These are phyloP conservation scores for Linnemannia hyalina DNA, from an alignment of 192 early-diverging fungal species.

Conservation along the genomic window DNA sequence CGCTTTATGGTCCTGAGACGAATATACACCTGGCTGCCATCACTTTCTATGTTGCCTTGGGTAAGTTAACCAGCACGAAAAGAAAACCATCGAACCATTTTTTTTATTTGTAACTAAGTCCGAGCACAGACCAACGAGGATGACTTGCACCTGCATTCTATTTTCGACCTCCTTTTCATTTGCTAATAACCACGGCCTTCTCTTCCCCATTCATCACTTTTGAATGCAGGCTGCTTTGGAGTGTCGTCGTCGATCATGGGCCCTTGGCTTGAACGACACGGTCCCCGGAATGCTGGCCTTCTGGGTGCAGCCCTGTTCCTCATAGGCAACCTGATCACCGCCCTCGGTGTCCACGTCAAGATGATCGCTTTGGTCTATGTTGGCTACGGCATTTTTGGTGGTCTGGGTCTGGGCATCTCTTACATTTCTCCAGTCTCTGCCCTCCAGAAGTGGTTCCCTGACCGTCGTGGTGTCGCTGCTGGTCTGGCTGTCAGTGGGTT, in stretches of 20 bases:
- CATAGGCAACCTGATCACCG: slow-evolving; percentile 67
- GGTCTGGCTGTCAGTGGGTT: slow-evolving; percentile 82
- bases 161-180: background rate
- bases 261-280: slow-evolving; percentile 72
- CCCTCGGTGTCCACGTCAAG: slow-evolving; percentile 64
- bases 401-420: slow-evolving; percentile 71
- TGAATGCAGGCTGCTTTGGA: slow-evolving; percentile 63
- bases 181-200: too few relatives aligned
- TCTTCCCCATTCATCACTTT: background rate
- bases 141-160: background rate
- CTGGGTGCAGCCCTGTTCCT: slow-evolving; percentile 65
- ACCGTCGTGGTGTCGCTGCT: slow-evolving; percentile 67
- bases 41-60: slow-evolving; percentile 72
- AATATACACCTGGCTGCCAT: slow-evolving; percentile 61
- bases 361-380: slow-evolving; percentile 73
- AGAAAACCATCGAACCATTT: background rate
- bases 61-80: slow-evolving; percentile 5
- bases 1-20: slow-evolving; percentile 40
- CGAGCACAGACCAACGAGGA: background rate
- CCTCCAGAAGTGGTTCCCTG: slow-evolving; percentile 76
- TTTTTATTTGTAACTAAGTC: background rate
- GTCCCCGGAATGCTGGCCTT: slow-evolving; percentile 63
- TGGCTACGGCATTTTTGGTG: slow-evolving; percentile 75
- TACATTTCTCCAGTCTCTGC: slow-evolving; percentile 75
- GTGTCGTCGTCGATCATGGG: slow-evolving; percentile 67